A percentile compares a stretch with the other conserved stretches of the same genome.
Evolutionary conservation across 441 rosid genomes (phyloP).

Genomic region (Gossypium lobatum): DNA sequence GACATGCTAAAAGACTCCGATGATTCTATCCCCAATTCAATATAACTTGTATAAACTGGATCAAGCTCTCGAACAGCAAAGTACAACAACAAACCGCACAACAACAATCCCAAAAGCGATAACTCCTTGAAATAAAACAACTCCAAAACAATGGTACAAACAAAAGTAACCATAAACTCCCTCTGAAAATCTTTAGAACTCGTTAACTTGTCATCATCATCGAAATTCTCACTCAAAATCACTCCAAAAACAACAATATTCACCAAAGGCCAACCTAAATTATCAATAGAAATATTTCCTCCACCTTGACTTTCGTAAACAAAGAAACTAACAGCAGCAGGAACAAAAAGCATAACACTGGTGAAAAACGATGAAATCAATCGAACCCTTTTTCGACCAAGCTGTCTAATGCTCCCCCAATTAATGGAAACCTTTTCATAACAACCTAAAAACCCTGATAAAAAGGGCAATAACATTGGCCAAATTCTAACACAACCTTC

Average conservation of each 20-base stretch:
- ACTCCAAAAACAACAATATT: constrained; percentile 90
- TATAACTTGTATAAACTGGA: constrained; percentile 37
- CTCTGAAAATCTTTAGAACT: constrained; percentile 55
- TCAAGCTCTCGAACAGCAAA: constrained; percentile 67
- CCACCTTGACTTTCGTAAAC: constrained; percentile 37
- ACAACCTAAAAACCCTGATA: constrained; percentile 76
- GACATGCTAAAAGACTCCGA: constrained; percentile 48
- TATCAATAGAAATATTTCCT: constrained; percentile 40
- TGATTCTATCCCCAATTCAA: constrained; percentile 54
- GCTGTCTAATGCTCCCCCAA: constrained; percentile 46
- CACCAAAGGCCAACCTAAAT: constrained; percentile 78
- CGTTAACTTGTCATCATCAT: constrained; percentile 55
- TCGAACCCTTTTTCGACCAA: constrained; percentile 60
- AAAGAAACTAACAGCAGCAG: constrained; percentile 58
- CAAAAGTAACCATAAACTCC: constrained; percentile 67
- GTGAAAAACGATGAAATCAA: constrained; percentile 61
- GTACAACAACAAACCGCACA: constrained; percentile 68
- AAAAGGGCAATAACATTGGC: constrained; percentile 82
- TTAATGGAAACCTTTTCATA: constrained; percentile 71
- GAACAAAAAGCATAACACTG: constrained; percentile 55
- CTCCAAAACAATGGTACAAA: constrained; percentile 68
- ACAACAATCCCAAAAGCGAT: constrained; percentile 73
- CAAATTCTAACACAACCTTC: constrained; percentile 59
- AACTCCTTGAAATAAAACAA: constrained; percentile 76
- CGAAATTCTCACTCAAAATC: constrained; percentile 64